Evolutionary conservation across 2,329 filamentous ascomycete species (phyloP).

Genomic region (Dryadomyces quercus-mongolicae): DNA sequence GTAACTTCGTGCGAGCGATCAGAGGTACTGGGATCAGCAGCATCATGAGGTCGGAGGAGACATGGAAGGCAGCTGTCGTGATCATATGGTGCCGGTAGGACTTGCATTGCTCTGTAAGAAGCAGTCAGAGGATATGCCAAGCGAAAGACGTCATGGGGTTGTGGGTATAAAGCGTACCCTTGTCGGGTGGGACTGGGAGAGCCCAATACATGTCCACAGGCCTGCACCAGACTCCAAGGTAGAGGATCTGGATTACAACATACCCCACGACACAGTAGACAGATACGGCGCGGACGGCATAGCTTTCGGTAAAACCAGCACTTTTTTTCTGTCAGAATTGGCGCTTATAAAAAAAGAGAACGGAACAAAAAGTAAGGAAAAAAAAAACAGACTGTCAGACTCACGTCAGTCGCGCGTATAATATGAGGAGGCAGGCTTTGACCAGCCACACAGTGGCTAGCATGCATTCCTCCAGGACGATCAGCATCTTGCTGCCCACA

Average conservation of each 20-base stretch:
- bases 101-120: constrained; percentile 26
- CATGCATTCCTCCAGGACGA: constrained; percentile 41
- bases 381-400: constrained; percentile 8
- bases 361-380: neutral
- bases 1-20: constrained; percentile 26
- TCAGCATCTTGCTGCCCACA: constrained; percentile 40
- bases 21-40: constrained; percentile 33
- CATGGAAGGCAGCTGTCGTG: constrained; percentile 32
- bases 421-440: constrained; percentile 38
- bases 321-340: constrained; percentile 8
- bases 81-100: constrained; percentile 35
- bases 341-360: neutral
- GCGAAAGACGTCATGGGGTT: too few species aligned
- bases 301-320: constrained; percentile 6
- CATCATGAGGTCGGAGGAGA: constrained; percentile 31
- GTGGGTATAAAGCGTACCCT: constrained; percentile 13
- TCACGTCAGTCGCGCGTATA: constrained; percentile 40
- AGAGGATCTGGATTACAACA: constrained; percentile 11
- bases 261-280: constrained; percentile 8
- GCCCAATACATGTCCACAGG: constrained; percentile 40
- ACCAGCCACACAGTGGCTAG: constrained; percentile 37
- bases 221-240: constrained; percentile 33
- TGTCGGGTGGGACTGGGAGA: constrained; percentile 25
- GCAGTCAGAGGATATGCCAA: neutral
- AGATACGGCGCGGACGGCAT: constrained; percentile 27